phyloP scores from a whole-genome alignment of 768 basidiomycete genomes.

The Trametes cubensis region DNA sequence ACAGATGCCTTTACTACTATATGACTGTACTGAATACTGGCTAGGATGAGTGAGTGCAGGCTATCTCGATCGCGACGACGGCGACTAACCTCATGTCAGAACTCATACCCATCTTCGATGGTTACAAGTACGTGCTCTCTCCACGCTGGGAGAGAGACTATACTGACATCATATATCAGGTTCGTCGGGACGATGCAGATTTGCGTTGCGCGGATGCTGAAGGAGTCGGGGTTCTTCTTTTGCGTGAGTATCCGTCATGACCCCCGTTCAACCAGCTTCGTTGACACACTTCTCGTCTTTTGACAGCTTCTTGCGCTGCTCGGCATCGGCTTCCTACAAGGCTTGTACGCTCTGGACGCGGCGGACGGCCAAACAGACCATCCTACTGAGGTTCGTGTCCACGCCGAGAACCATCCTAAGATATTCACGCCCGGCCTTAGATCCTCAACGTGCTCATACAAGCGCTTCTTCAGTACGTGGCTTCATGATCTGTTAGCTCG shows the following conservation, averaged over 20 bases:
- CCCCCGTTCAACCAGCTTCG: too few species aligned
- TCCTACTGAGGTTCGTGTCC: conserved; percentile 45
- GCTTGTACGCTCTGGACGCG: conserved; percentile 86
- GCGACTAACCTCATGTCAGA: conserved; percentile 44
- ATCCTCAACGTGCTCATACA: conserved; percentile 76
- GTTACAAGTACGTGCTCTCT: conserved; percentile 59
- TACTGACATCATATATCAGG: conserved; percentile 37
- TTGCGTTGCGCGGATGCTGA: conserved; percentile 89
- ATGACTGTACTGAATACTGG: neutral
- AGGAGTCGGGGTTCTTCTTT: conserved; percentile 91
- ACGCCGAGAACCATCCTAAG: neutral
- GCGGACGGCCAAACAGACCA: conserved; percentile 78
- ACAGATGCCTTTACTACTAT: neutral
- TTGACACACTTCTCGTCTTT: neutral
- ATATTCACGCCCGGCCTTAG: conserved; percentile 34
- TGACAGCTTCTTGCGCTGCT: conserved; percentile 77
- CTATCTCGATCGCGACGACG: neutral
- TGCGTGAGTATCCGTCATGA: conserved; percentile 51
- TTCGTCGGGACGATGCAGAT: conserved; percentile 94
- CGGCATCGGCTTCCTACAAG: conserved; percentile 83
- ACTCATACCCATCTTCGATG: conserved; percentile 79
- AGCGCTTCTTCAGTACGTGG: conserved; percentile 73
- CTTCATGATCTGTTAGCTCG: neutral
- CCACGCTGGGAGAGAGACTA: neutral
- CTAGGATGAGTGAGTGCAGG: conserved; percentile 76